A percentile compares a stretch with the other conserved stretches of the same genome.
Evolutionary conservation across 192 early-diverging fungal species (phyloP).

Genomic region (Lobosporangium transversale): DNA sequence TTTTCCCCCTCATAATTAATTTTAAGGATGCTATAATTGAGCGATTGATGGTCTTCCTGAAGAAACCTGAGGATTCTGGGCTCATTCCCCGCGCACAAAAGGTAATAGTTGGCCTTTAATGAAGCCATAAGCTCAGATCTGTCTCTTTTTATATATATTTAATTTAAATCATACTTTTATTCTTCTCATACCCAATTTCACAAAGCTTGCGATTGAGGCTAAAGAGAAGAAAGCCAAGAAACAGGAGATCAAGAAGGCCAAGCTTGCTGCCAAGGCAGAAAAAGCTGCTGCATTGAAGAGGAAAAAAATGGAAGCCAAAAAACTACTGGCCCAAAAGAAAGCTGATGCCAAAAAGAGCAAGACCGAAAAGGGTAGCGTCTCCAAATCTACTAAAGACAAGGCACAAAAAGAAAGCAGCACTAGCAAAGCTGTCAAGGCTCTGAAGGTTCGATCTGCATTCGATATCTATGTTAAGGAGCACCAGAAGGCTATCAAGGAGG

Average conservation of each 20-base stretch:
- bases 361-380: constrained; percentile 10
- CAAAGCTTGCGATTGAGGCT: constrained; percentile 24
- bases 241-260: constrained; percentile 42
- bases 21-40: constrained; percentile 22
- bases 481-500: constrained; percentile 38
- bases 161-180: too few relatives aligned
- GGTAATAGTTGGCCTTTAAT: neutral
- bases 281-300: constrained; percentile 27
- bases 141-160: too few relatives aligned
- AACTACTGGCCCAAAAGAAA: constrained; percentile 27
- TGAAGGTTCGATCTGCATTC: constrained; percentile 44
- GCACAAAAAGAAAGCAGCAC: too few relatives aligned
- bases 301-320: constrained; percentile 26
- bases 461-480: constrained; percentile 51
- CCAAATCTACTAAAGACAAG: neutral
- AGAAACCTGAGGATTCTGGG: constrained; percentile 24
- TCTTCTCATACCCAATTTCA: too few relatives aligned
- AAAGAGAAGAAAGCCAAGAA: constrained; percentile 51
- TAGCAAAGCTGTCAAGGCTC: constrained; percentile 6
- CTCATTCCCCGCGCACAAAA: constrained; percentile 19
- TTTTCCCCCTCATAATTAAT: neutral
- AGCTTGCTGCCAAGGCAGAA: constrained; percentile 31
- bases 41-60: constrained; percentile 21
- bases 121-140: neutral
- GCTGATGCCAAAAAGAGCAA: constrained; percentile 16